Base-by-base conservation (phyloP, 805 yeast genomes). In the Candida ipomoeae region DNA sequence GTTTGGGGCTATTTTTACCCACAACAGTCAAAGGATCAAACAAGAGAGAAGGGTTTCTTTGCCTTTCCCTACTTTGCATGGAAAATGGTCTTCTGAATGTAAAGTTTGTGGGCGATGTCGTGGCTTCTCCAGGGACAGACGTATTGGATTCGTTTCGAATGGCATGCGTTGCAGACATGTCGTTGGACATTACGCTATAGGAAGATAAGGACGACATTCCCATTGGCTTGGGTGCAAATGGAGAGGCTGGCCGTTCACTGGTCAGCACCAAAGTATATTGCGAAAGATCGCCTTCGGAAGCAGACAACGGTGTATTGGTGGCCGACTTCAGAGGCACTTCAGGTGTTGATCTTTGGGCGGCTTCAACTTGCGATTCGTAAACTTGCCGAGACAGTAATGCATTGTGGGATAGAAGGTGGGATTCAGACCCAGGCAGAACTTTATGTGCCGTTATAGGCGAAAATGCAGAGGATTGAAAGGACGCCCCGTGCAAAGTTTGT, bases 11-110 rank as follows among this genome's bases (percentile, higher is more conserved):
- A 6, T 21, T 44, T 14, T 36, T 44, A 6, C 40, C 34, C 21
- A 44, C 46, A 23, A 44, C 46, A 17, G 46, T 35, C 23, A 44
- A 44, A 13, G 46, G 46, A 13, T 44, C 46, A 26, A 35, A 44
- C 46, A 44, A 35, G 17, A 44, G 40, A 17, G 46, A 44, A 4
- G 46, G 46, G 23, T 44, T 44, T 15, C 46, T 34, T 35, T 34
- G 46, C 34, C 35, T 35, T 10, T 44, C 46, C 31, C 23, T 26
- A 15, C n/a, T 21, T 36, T 35, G 35, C 11, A 20, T 26, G 7
- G 35, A 36, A 26, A 44, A 44, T 3, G 46, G 46, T 11, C 40
- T 21, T 44, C 46, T 44, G 46, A 44, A 44, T 11, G 45, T 34
- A 18, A 42, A 34, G 11, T 42, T 33, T 11, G 37, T 20, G 13